These are phyloP conservation scores for Fusarium sp. DNA, from an alignment of 2,329 filamentous ascomycete species.

Conservation along the genomic window DNA sequence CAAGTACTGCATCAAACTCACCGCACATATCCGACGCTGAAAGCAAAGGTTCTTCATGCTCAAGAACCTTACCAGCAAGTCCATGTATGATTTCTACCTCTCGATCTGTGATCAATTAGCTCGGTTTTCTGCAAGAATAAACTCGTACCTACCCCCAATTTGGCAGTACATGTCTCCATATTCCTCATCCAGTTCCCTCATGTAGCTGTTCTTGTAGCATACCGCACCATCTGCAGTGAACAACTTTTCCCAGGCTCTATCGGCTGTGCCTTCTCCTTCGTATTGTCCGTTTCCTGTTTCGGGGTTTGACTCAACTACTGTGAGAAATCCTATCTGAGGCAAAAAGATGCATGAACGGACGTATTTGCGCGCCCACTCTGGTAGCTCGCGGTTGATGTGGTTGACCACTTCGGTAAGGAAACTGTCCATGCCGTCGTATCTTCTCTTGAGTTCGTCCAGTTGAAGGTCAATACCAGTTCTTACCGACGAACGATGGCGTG, in stretches of 20 bases:
- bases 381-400: slow-evolving; percentile 74
- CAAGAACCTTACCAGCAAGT: slow-evolving; percentile 79
- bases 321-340: slow-evolving; percentile 91
- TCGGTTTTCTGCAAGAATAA: neutral
- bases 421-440: slow-evolving; percentile 82
- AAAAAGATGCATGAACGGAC: slow-evolving; percentile 87
- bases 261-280: slow-evolving; percentile 69
- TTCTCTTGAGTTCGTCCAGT: slow-evolving; percentile 83
- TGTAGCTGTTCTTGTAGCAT: slow-evolving; percentile 90
- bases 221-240: slow-evolving; percentile 80
- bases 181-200: slow-evolving; percentile 84
- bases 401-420: slow-evolving; percentile 79
- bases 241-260: slow-evolving; percentile 81
- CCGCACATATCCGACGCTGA: slow-evolving; percentile 85
- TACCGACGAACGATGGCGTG: slow-evolving; percentile 81
- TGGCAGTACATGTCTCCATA: slow-evolving; percentile 88
- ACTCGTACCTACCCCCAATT: slow-evolving; percentile 77
- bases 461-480: slow-evolving; percentile 78
- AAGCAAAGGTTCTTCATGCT: slow-evolving; percentile 76
- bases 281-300: slow-evolving; percentile 73
- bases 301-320: slow-evolving; percentile 73
- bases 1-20: slow-evolving; percentile 88
- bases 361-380: slow-evolving; percentile 68
- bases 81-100: slow-evolving; percentile 91
- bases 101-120: slow-evolving; percentile 69